Conservation (phyloP, 148 eudicot genomes). For the Rhododendron mucronatum region DNA sequence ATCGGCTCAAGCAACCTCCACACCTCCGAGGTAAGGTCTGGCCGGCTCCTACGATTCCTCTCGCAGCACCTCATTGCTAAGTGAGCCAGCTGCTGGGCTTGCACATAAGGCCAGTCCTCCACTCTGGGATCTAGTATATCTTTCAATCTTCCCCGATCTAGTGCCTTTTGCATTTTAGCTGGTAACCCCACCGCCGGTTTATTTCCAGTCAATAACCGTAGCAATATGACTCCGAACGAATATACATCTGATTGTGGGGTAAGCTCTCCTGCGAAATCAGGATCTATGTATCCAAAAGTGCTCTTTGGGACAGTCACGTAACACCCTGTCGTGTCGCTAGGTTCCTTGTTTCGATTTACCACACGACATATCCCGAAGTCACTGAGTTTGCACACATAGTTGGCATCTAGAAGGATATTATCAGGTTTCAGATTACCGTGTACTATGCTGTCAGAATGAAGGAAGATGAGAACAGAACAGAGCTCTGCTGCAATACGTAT, state of each 20-base stretch:
- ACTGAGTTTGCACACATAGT: slow-evolving; percentile 57
- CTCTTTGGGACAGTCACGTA: slow-evolving; percentile 60
- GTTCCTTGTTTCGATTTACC: slow-evolving; percentile 34
- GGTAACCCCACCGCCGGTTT: slow-evolving; percentile 46
- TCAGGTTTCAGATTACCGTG: slow-evolving; percentile 85
- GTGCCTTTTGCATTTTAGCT: slow-evolving; percentile 61
- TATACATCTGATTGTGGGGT: slow-evolving; percentile 73
- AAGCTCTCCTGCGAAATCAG: slow-evolving; percentile 72
- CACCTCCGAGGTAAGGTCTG: slow-evolving; percentile 59
- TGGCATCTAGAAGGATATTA: slow-evolving; percentile 58
- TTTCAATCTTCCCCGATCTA: slow-evolving; percentile 48
- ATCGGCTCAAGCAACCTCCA: slow-evolving; percentile 77
- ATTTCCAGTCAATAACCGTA: slow-evolving; percentile 69
- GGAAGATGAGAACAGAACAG: slow-evolving; percentile 74
- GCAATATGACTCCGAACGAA: slow-evolving; percentile 70
- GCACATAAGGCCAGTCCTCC: slow-evolving; percentile 87
- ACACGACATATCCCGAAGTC: slow-evolving; percentile 66
- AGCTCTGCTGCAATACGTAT: slow-evolving; percentile 75
- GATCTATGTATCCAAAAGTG: slow-evolving; percentile 68
- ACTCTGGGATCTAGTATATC: slow-evolving; percentile 62
- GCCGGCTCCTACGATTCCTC: slow-evolving; percentile 37
- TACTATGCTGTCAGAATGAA: slow-evolving; percentile 53
- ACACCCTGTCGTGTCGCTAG: slow-evolving; percentile 32
- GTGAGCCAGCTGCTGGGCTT: slow-evolving; percentile 58
- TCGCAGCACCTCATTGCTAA: slow-evolving; percentile 73